phyloP scores from a whole-genome alignment of 768 basidiomycete species.

The Boletus speciosus region DNA sequence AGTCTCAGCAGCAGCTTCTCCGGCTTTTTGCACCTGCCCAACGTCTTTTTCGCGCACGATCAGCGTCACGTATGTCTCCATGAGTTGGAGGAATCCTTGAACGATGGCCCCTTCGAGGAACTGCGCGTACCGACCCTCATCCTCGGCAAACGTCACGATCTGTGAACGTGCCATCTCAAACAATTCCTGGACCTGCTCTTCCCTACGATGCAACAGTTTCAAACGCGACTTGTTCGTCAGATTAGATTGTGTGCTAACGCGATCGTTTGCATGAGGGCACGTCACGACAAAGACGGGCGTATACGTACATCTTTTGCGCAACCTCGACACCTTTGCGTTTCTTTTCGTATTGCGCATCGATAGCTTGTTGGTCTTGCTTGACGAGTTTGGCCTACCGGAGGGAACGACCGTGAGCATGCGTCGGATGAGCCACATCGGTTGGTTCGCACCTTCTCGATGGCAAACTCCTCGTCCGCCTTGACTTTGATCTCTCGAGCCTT shows the following conservation, averaged over 20 bases:
- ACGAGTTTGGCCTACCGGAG: constrained; percentile 84
- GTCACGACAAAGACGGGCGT: not conserved
- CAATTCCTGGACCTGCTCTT: constrained; percentile 88
- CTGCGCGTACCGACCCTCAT: constrained; percentile 69
- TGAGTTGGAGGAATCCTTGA: constrained; percentile 79
- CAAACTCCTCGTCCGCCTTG: constrained; percentile 98
- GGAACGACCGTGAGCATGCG: not conserved
- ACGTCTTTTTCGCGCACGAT: constrained; percentile 67
- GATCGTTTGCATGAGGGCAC: not conserved
- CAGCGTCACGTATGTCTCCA: constrained; percentile 71
- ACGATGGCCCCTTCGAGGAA: constrained; percentile 83
- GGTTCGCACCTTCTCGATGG: constrained; percentile 84
- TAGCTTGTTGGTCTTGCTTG: constrained; percentile 91
- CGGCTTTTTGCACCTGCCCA: constrained; percentile 57
- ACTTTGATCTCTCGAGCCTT: constrained; percentile 96
- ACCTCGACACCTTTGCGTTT: constrained; percentile 92
- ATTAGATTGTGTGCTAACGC: constrained; percentile 82
- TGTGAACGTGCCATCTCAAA: constrained; percentile 69
- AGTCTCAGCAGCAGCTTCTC: constrained; percentile 54
- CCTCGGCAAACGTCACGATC: constrained; percentile 58
- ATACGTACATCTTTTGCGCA: constrained; percentile 90
- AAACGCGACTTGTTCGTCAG: constrained; percentile 96
- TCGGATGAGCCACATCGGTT: not conserved
- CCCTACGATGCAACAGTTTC: constrained; percentile 82
- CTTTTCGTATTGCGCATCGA: constrained; percentile 94